Evolutionary conservation across 2,329 filamentous ascomycete species (phyloP), one percentile per base, ranked within the genome.

Genomic region (Tolypocladium tundrense): DNA sequence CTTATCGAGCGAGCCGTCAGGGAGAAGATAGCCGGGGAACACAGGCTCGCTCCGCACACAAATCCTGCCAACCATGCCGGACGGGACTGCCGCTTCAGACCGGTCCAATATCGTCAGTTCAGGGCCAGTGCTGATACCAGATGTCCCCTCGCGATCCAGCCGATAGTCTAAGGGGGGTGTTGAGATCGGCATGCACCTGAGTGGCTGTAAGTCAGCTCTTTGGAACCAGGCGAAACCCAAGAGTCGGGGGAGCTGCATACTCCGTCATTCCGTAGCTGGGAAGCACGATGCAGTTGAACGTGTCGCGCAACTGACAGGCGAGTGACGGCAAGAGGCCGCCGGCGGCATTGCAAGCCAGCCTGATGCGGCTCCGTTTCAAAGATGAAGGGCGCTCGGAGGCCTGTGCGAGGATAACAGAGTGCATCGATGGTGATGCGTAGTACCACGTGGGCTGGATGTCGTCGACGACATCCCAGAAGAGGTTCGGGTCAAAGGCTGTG

Each of bases 231-330:
- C 7, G 13, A 24, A 19, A 16, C 5, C 6, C 21, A 14, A 41
- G 37, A 24, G 37, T 1, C 3, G 3, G n/a, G 35, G 13, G n/a
- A n/a, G 6, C 1, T 31, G 63, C 70, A 66, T 62, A 73, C 69
- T 83, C 80, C 1, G 80, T 84, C 80, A 84, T 83, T 21, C 80
- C 81, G 62, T 84, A 83, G 61, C 79, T 82, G 2, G 80, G 80
- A 21, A 84, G 70, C 3, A 84, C 75, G 2, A 72, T 73, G 58
- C 78, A 80, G 13, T 73, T 68, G 66, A 83, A 84, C 0, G 75
- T 79, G 58, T 79, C 74, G 19, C 73, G 72, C 11, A 83, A 70
- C 56, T 75, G 76, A 35, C 68, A 65, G 0, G 80, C 79, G 43
- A 83, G 67, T 2, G 78, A 76, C 1, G 80, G 80, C 2, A 82